phyloP scores from a whole-genome alignment of 1,284 basidiomycete genomes.

The Ganoderma sinense region DNA sequence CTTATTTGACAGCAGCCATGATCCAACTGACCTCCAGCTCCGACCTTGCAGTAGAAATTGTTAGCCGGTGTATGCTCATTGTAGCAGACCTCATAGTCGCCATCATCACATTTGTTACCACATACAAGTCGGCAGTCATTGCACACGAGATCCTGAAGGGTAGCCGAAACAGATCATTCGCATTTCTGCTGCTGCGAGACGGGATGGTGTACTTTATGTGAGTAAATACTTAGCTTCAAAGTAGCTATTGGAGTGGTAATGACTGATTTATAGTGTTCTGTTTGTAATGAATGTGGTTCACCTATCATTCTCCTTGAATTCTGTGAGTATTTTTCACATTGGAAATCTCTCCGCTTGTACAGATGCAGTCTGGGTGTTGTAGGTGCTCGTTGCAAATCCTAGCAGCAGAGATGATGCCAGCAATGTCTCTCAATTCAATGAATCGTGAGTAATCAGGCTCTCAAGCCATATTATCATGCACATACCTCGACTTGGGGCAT shows the following conservation, averaged over 20 bases:
- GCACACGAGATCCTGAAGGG: neutral
- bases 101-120: neutral
- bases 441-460: neutral
- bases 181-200: neutral
- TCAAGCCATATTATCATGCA: too few relatives aligned
- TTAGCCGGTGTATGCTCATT: neutral
- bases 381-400: neutral
- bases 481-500: too few relatives aligned
- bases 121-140: neutral
- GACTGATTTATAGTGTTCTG: neutral
- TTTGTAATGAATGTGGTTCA: conserved; percentile 4
- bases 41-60: neutral
- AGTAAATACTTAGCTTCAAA: neutral
- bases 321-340: too few relatives aligned
- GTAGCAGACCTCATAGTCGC: neutral
- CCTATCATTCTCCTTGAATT: neutral
- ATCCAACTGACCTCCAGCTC: too few relatives aligned
- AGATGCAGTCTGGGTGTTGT: neutral
- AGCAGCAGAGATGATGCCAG: neutral
- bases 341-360: too few relatives aligned
- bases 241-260: too few relatives aligned
- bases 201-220: conserved; percentile 4
- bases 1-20: too few relatives aligned
- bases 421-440: neutral
- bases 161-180: neutral